Conservation (phyloP, 306 rosid species). For the Vigna mungo region DNA sequence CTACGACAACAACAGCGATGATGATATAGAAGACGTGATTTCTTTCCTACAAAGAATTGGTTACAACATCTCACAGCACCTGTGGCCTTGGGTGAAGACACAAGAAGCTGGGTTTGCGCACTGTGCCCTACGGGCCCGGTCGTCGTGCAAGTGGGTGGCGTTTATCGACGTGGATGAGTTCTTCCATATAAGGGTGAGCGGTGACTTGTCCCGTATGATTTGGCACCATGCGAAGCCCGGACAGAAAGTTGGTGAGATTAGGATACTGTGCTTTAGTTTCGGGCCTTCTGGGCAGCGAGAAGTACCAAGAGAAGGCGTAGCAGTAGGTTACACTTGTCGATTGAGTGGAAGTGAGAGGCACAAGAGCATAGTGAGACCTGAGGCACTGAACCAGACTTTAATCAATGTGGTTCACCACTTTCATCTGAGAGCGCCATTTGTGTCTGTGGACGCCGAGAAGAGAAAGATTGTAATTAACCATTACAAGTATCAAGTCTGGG, state of each 20-base stretch:
- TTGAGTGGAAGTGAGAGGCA: constrained; percentile 63
- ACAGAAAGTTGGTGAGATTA: constrained; percentile 58
- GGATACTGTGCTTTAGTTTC: constrained; percentile 65
- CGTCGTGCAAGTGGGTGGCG: constrained; percentile 75
- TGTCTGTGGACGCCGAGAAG: constrained; percentile 47
- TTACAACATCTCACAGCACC: constrained; percentile 62
- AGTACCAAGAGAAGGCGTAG: constrained; percentile 63
- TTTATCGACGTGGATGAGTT: constrained; percentile 87
- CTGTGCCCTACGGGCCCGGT: constrained; percentile 69
- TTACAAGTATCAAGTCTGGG: constrained; percentile 89
- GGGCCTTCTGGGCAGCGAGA: constrained; percentile 71
- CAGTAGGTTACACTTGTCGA: constrained; percentile 77
- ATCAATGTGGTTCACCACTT: constrained; percentile 91
- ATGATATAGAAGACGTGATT: constrained; percentile 48
- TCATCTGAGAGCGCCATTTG: constrained; percentile 58
- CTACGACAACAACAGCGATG: constrained; percentile 83
- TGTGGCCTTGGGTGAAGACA: constrained; percentile 84
- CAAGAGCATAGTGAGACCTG: constrained; percentile 83
- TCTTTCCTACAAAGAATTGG: constrained; percentile 28
- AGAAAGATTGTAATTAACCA: constrained; percentile 71
- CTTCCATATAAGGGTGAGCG: constrained; percentile 49
- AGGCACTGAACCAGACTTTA: constrained; percentile 62
- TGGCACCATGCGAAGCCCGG: constrained; percentile 39
- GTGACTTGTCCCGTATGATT: constrained; percentile 46
- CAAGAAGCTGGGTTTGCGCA: constrained; percentile 91